These are phyloP conservation scores for Acacia confusa DNA, from an alignment of 306 rosid genomes.

Conservation along the genomic window DNA sequence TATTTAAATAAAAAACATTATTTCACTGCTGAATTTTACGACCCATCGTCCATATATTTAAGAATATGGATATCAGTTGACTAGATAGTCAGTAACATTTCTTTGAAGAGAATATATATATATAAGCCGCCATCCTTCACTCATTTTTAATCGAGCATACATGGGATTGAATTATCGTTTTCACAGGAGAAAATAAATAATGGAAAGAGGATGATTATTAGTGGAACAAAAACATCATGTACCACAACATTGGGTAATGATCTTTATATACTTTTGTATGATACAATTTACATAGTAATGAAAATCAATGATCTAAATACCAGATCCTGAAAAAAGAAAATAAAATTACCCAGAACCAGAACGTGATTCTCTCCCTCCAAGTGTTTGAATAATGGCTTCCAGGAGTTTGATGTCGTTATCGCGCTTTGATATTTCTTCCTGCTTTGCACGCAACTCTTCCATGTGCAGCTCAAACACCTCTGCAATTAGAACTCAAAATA, in stretches of 20 bases:
- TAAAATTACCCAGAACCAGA: slow-evolving; percentile 35
- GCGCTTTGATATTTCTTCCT: slow-evolving; percentile 81
- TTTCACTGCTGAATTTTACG: too few relatives aligned
- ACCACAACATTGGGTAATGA: background rate
- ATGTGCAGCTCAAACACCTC: slow-evolving; percentile 93
- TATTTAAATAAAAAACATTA: too few relatives aligned
- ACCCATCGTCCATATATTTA: too few relatives aligned
- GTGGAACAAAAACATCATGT: background rate
- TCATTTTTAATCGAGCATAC: background rate
- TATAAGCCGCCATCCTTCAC: background rate
- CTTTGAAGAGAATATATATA: too few relatives aligned
- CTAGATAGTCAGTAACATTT: too few relatives aligned
- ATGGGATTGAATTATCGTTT: background rate
- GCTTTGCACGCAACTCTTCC: slow-evolving; percentile 91
- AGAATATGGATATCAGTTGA: too few relatives aligned
- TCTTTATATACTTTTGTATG: slow-evolving; percentile 15
- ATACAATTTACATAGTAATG: slow-evolving; percentile 33
- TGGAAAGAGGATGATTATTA: background rate
- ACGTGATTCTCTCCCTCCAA: slow-evolving; percentile 61
- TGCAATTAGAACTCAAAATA: slow-evolving; percentile 36
- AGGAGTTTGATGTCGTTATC: slow-evolving; percentile 79
- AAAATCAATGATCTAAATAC: background rate
- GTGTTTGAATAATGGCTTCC: slow-evolving; percentile 78
- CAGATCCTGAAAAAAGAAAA: background rate
- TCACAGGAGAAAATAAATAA: background rate